Conservation (phyloP, 2,329 filamentous ascomycete genomes). For the Talaromyces sp. region DNA sequence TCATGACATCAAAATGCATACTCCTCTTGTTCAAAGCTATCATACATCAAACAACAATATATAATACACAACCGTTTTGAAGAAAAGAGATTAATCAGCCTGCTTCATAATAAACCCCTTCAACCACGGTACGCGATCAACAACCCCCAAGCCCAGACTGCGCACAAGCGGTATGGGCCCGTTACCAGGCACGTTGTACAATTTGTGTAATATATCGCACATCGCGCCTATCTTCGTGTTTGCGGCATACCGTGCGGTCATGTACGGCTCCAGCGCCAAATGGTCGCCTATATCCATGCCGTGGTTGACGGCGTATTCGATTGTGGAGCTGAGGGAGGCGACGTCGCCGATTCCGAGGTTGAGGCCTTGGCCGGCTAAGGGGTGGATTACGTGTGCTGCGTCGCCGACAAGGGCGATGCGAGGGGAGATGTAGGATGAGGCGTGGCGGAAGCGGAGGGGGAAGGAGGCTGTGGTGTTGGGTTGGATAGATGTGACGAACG, state of each 20-base stretch:
- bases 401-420: conserved; percentile 91
- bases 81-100: conserved; percentile 39
- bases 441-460: conserved; percentile 84
- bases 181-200: conserved; percentile 72
- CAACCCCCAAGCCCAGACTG: conserved; percentile 70
- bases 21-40: conserved; percentile 4
- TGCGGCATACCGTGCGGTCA: conserved; percentile 71
- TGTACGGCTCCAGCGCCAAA: conserved; percentile 77
- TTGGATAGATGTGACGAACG: conserved; percentile 67
- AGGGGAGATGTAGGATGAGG: conserved; percentile 87
- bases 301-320: conserved; percentile 72
- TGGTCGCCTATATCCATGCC: conserved; percentile 82
- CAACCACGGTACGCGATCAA: conserved; percentile 69
- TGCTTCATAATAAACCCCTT: conserved; percentile 83
- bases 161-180: conserved; percentile 77
- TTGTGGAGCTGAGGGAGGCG: conserved; percentile 68
- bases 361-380: conserved; percentile 87
- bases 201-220: conserved; percentile 84
- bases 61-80: not conserved
- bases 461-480: conserved; percentile 80
- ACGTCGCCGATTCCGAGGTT: conserved; percentile 92
- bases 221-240: conserved; percentile 78
- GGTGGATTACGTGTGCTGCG: conserved; percentile 91
- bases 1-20: conserved; percentile 5
- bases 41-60: not conserved